Percentiles rank a stretch among this genome's conserved stretches.
phyloP scores from a whole-genome alignment of 2,329 filamentous ascomycete genomes.

The Hymenoscyphus infarciens region DNA sequence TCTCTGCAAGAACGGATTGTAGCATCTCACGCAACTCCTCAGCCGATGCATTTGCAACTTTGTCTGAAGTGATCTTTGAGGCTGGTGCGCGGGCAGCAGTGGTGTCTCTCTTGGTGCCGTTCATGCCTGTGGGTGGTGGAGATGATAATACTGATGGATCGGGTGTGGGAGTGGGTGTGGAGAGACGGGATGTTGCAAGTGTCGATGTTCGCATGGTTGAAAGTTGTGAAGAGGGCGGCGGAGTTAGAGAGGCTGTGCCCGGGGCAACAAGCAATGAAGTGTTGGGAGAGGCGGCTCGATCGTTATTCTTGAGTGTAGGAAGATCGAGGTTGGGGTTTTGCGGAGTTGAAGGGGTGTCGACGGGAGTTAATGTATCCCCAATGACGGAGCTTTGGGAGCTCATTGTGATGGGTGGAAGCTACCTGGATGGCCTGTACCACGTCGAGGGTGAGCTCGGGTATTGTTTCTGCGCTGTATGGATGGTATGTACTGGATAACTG shows the following conservation, averaged over 20 bases:
- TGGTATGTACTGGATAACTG: neutral
- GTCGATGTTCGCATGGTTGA: constrained; percentile 29
- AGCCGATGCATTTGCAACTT: constrained; percentile 50
- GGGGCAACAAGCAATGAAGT: constrained; percentile 24
- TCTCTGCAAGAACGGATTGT: constrained; percentile 51
- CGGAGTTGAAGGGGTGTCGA: constrained; percentile 24
- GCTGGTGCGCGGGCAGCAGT: constrained; percentile 3
- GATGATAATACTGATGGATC: constrained; percentile 27
- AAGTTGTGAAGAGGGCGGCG: constrained; percentile 59
- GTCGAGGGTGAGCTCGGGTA: neutral
- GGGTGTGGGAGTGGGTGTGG: constrained; percentile 16
- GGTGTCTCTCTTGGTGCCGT: constrained; percentile 24
- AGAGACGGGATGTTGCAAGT: constrained; percentile 13
- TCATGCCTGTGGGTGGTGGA: constrained; percentile 30
- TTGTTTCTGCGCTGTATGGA: neutral
- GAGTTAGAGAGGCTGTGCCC: constrained; percentile 50
- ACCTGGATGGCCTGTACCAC: neutral
- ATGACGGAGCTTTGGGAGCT: constrained; percentile 29
- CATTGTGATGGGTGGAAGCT: constrained; percentile 19
- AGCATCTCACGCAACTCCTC: constrained; percentile 58
- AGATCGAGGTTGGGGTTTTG: constrained; percentile 21
- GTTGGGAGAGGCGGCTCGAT: constrained; percentile 17
- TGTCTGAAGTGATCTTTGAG: constrained; percentile 42
- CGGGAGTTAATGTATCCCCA: constrained; percentile 23
- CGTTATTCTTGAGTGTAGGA: constrained; percentile 20